Conservation (phyloP, 768 basidiomycete species). For the Termitomyces heimii region DNA sequence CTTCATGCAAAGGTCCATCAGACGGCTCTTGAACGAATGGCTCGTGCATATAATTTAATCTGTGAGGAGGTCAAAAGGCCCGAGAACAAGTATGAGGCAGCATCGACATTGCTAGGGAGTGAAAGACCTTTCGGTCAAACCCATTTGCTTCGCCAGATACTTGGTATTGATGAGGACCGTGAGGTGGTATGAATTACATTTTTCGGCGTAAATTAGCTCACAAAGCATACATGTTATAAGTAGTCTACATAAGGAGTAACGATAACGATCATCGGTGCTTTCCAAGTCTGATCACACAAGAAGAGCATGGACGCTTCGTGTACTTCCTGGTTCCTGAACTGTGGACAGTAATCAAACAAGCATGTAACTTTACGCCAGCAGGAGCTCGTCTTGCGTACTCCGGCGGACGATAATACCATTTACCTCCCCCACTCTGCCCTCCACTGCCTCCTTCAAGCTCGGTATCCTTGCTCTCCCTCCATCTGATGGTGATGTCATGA, state of each 20-base stretch:
- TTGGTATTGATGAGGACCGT: conserved; percentile 54
- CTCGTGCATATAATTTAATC: conserved; percentile 60
- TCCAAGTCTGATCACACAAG: not conserved
- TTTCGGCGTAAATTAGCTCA: not conserved
- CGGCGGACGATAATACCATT: not conserved
- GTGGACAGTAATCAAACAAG: not conserved
- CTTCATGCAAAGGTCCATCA: conserved; percentile 72
- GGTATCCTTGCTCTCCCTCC: too few relatives aligned
- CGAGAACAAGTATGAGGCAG: conserved; percentile 88
- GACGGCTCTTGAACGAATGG: conserved; percentile 63
- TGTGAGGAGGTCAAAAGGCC: conserved; percentile 74
- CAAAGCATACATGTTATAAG: not conserved
- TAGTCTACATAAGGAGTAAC: not conserved
- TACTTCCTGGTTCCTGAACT: not conserved
- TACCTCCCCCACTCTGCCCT: too few relatives aligned
- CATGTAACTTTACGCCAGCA: not conserved
- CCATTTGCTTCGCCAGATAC: conserved; percentile 68
- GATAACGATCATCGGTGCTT: not conserved
- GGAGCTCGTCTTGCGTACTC: not conserved
- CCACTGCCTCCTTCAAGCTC: too few relatives aligned
- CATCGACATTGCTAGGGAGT: conserved; percentile 73
- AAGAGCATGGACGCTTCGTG: not conserved
- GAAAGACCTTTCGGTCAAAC: conserved; percentile 82
- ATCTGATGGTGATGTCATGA: too few relatives aligned
- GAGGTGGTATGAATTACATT: not conserved